Evolutionary conservation across 1,139 yeast genomes (phyloP).

Genomic region (Candida neerlandica): DNA sequence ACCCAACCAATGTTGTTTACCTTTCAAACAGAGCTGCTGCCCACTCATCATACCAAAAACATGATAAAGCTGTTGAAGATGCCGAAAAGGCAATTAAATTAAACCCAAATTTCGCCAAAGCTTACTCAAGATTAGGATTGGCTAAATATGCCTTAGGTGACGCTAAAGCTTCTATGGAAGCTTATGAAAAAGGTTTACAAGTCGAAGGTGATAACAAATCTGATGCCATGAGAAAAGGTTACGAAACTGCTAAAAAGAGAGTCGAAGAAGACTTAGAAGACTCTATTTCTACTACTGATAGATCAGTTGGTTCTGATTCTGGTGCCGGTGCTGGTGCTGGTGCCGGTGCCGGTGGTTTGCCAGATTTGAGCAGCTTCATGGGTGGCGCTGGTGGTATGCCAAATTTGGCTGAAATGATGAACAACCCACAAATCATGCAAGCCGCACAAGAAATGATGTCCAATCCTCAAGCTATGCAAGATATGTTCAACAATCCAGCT

Average conservation of each 20-base stretch:
- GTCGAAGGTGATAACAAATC: slow-evolving; percentile 84
- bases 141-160: slow-evolving; percentile 91
- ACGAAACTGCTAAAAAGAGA: slow-evolving; percentile 87
- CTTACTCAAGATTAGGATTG: slow-evolving; percentile 92
- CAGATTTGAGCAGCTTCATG: slow-evolving; percentile 67
- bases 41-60: slow-evolving; percentile 74
- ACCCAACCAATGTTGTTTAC: slow-evolving; percentile 78
- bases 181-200: slow-evolving; percentile 84
- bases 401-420: slow-evolving; percentile 61
- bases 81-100: slow-evolving; percentile 78
- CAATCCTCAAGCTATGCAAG: slow-evolving; percentile 77
- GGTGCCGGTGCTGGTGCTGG: slow-evolving; percentile 25
- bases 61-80: slow-evolving; percentile 77
- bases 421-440: slow-evolving; percentile 87
- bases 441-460: slow-evolving; percentile 94
- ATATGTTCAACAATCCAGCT: slow-evolving; percentile 81
- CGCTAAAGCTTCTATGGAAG: slow-evolving; percentile 85
- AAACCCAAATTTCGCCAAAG: slow-evolving; percentile 84
- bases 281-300: slow-evolving; percentile 32
- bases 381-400: slow-evolving; percentile 70
- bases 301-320: slow-evolving; percentile 18
- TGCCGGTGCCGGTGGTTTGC: slow-evolving; percentile 64
- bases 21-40: slow-evolving; percentile 98
- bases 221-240: slow-evolving; percentile 91
- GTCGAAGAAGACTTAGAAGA: slow-evolving; percentile 71